These are phyloP conservation scores for Chenopodium formosanum DNA, from an alignment of 148 eudicot species.

Conservation along the genomic window DNA sequence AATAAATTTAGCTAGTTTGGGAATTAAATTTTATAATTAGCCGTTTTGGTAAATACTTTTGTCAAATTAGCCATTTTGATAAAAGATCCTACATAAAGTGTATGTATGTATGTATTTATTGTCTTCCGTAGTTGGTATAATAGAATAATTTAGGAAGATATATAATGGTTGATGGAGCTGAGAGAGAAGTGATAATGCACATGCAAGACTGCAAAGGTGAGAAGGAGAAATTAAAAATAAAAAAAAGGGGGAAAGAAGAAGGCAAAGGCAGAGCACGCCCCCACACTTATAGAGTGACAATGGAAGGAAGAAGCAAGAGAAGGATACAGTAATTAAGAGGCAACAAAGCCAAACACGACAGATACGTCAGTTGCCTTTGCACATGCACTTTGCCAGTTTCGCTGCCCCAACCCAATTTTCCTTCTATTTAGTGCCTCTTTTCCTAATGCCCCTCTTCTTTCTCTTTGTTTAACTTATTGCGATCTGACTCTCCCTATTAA, in stretches of 20 bases:
- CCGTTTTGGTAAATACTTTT: no score
- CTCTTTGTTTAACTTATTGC: no score
- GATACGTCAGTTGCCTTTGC: conserved; percentile 19
- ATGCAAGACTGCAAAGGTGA: conserved; percentile 12
- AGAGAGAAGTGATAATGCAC: conserved; percentile 10
- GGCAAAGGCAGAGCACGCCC: background rate
- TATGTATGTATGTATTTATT: no score
- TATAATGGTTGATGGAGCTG: background rate
- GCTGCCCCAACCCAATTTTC: background rate
- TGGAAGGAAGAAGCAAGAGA: no score
- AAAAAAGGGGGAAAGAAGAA: background rate
- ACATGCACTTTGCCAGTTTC: conserved; percentile 27
- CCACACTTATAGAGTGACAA: background rate
- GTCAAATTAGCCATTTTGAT: no score
- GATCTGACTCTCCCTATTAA: background rate
- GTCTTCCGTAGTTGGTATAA: no score
- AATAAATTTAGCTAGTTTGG: no score
- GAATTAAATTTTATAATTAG: no score
- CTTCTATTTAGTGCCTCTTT: no score
- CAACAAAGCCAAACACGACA: conserved; percentile 5
- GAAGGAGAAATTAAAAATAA: no score
- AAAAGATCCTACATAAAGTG: no score
- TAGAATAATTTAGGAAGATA: no score
- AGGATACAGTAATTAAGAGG: background rate
- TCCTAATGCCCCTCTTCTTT: background rate